Conservation (phyloP, 805 yeast genomes). For the Metschnikowia corniflorae region DNA sequence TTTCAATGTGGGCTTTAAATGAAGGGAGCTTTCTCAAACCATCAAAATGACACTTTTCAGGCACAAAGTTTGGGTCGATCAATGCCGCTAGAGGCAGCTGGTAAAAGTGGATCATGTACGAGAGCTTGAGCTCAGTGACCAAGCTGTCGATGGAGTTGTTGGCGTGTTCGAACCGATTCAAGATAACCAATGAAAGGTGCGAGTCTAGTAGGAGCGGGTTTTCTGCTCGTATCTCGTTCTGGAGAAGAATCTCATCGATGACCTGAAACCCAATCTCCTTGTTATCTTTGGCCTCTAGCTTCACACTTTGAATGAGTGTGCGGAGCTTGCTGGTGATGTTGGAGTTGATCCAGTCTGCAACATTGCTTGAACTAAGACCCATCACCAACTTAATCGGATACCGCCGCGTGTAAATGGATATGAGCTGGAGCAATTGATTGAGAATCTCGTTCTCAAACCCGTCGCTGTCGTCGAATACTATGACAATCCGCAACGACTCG, state of each 20-base stretch:
- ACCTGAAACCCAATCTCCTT: constrained; percentile 33
- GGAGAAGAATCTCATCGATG: constrained; percentile 30
- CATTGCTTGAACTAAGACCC: constrained; percentile 34
- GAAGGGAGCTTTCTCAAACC: constrained; percentile 34
- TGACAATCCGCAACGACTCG: constrained; percentile 19
- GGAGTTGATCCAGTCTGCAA: constrained; percentile 35
- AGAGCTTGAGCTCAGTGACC: constrained; percentile 34
- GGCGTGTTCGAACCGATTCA: constrained; percentile 33
- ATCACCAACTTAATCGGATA: constrained; percentile 34
- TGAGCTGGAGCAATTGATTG: constrained; percentile 32
- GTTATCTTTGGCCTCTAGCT: constrained; percentile 32
- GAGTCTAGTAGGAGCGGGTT: constrained; percentile 24
- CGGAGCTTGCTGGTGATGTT: constrained; percentile 31
- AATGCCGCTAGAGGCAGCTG: constrained; percentile 33
- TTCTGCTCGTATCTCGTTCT: constrained; percentile 20
- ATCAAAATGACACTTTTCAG: constrained; percentile 17
- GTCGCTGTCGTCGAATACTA: constrained; percentile 38
- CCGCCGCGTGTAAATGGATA: constrained; percentile 24
- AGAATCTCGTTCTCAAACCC: constrained; percentile 32
- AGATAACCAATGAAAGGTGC: constrained; percentile 25
- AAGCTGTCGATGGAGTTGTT: constrained; percentile 41
- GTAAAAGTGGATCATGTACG: constrained; percentile 40
- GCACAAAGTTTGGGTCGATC: constrained; percentile 13
- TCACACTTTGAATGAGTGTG: constrained; percentile 26
- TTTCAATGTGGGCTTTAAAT: constrained; percentile 34